A percentile compares a stretch with the other conserved stretches of the same genome.
Evolutionary conservation across 2,329 filamentous ascomycete species (phyloP).

Genomic region (Alternaria alternata): DNA sequence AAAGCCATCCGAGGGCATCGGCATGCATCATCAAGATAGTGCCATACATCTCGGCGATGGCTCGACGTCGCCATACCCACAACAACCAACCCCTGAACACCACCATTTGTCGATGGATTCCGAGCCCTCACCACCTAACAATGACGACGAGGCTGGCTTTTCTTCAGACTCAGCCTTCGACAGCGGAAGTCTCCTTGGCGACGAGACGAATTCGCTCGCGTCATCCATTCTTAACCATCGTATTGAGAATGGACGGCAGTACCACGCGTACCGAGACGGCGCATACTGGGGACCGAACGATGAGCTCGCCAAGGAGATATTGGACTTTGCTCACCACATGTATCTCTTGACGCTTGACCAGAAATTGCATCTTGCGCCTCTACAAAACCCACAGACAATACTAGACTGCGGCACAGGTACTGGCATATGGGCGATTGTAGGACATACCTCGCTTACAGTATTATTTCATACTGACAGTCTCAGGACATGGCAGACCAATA

Average conservation of each 20-base stretch:
- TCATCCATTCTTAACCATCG: constrained; percentile 47
- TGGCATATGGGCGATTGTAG: constrained; percentile 49
- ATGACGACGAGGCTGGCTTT: constrained; percentile 21
- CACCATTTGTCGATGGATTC: background rate
- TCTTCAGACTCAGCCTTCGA: constrained; percentile 49
- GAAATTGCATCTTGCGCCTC: constrained; percentile 46
- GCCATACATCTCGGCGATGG: constrained; percentile 29
- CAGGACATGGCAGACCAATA: constrained; percentile 42
- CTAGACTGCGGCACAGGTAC: constrained; percentile 50
- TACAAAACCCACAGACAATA: constrained; percentile 40
- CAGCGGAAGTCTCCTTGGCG: constrained; percentile 46
- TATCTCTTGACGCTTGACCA: constrained; percentile 47
- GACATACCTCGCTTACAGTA: background rate
- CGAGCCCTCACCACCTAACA: background rate
- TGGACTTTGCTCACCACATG: constrained; percentile 56
- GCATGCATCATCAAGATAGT: constrained; percentile 34
- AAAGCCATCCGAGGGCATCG: constrained; percentile 22
- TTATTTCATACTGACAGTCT: background rate
- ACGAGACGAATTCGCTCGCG: constrained; percentile 48
- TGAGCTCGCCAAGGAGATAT: constrained; percentile 53
- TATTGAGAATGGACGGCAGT: constrained; percentile 50
- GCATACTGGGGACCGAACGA: constrained; percentile 55
- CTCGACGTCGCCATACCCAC: constrained; percentile 9
- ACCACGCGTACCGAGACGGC: constrained; percentile 49
- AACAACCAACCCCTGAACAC: constrained; percentile 8